Percentiles rank a stretch among this genome's conserved stretches.
Evolutionary conservation across 805 yeast genomes (phyloP).

Genomic region (Starmerella sp.): DNA sequence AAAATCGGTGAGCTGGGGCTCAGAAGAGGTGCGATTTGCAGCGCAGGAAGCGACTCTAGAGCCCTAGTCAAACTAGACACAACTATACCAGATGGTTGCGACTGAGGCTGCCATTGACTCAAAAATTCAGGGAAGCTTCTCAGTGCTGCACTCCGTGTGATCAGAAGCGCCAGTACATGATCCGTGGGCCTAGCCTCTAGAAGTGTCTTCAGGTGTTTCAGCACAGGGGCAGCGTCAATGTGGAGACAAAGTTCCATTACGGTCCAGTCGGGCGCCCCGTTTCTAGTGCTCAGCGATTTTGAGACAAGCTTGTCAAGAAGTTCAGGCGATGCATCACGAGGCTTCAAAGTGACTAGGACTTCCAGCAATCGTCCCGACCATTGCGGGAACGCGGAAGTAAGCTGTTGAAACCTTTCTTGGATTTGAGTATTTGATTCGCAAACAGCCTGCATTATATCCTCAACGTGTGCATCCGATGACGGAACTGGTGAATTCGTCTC

Average conservation of each 20-base stretch:
- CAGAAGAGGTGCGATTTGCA: slow-evolving; percentile 13
- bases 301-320: slow-evolving; percentile 1
- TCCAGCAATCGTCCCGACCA: not conserved
- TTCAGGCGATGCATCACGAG: slow-evolving; percentile 1
- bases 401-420: slow-evolving; percentile 4
- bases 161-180: not conserved
- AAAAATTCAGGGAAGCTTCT: slow-evolving; percentile 6
- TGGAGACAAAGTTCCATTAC: slow-evolving; percentile 3
- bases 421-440: slow-evolving; percentile 6
- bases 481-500: not conserved
- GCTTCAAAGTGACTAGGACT: not conserved
- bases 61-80: not conserved
- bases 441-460: not conserved
- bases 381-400: slow-evolving; percentile 7
- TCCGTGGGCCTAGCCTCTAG: not conserved
- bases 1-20: not conserved
- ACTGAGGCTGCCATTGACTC: slow-evolving; percentile 1
- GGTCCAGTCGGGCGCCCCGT: slow-evolving; percentile 1
- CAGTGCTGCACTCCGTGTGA: not conserved
- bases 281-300: not conserved
- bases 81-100: not conserved
- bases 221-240: slow-evolving; percentile 5
- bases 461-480: not conserved
- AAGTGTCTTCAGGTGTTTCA: not conserved
- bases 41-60: slow-evolving; percentile 11